These are phyloP conservation scores for Podaxis sp. DNA, from an alignment of 768 basidiomycete genomes.

Conservation along the genomic window DNA sequence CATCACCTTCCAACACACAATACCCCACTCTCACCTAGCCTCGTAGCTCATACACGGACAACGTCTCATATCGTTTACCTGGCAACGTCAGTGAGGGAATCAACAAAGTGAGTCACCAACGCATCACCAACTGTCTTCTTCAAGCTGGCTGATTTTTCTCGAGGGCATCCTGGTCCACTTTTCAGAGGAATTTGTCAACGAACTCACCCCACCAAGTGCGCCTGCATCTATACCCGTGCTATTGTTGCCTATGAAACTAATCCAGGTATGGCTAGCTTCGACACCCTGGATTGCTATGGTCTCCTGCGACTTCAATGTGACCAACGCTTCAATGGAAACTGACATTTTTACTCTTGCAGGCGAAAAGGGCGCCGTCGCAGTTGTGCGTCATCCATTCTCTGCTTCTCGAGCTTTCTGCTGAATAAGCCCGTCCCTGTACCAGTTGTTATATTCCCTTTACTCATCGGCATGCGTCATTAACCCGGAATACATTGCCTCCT, in stretches of 20 bases:
- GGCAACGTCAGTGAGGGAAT: conserved; percentile 48
- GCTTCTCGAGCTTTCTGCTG: not conserved
- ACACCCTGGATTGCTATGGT: conserved; percentile 94
- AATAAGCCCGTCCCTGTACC: not conserved
- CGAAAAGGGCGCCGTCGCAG: conserved; percentile 77
- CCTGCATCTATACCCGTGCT: conserved; percentile 5
- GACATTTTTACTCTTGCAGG: conserved; percentile 85
- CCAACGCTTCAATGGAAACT: conserved; percentile 51
- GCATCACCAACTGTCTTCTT: not conserved
- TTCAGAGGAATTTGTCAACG: conserved; percentile 54
- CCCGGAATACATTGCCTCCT: conserved; percentile 60
- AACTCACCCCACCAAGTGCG: conserved; percentile 50
- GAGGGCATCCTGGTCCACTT: conserved; percentile 87
- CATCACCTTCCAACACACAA: conserved; percentile 9
- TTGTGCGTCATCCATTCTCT: conserved; percentile 43
- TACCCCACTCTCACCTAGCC: conserved; percentile 1
- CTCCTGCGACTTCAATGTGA: conserved; percentile 77
- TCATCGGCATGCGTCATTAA: conserved; percentile 78
- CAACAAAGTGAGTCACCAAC: conserved; percentile 43
- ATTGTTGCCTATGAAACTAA: conserved; percentile 8
- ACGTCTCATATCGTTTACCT: conserved; percentile 61
- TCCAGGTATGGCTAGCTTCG: conserved; percentile 38
- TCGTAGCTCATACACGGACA: conserved; percentile 48
- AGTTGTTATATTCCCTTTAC: conserved; percentile 78
- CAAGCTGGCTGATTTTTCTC: not conserved